Conservation (phyloP, 1,139 yeast species). For the Blastobotrys aristatus region DNA sequence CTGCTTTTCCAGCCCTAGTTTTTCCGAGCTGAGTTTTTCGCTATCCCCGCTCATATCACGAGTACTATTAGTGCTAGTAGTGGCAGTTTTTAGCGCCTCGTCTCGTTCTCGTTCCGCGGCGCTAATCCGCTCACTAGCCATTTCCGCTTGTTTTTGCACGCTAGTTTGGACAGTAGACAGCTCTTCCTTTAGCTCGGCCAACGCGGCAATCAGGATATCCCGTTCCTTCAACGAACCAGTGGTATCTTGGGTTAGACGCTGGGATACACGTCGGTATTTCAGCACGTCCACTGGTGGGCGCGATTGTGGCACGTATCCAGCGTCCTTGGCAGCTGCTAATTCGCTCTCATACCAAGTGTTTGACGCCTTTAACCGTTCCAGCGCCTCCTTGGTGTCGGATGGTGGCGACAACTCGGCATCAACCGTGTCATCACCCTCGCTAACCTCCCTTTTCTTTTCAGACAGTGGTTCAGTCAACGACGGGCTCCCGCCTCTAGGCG, state of each 20-base stretch:
- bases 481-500: conserved; percentile 18
- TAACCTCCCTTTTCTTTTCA: not conserved
- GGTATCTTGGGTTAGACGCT: conserved; percentile 29
- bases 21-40: conserved; percentile 16
- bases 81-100: conserved; percentile 16
- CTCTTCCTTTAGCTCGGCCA: conserved; percentile 34
- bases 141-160: conserved; percentile 32
- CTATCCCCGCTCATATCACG: conserved; percentile 7
- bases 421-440: not conserved
- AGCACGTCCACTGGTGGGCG: conserved; percentile 31
- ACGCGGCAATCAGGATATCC: conserved; percentile 30
- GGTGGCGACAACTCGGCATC: conserved; percentile 2
- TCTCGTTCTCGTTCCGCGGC: conserved; percentile 28
- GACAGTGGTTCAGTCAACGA: not conserved
- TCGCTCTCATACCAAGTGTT: conserved; percentile 35
- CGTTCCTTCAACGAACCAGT: conserved; percentile 27
- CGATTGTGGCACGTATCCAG: conserved; percentile 29
- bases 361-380: conserved; percentile 32
- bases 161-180: conserved; percentile 31
- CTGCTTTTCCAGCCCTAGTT: conserved; percentile 25
- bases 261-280: conserved; percentile 30
- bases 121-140: conserved; percentile 32
- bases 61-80: not conserved
- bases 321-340: conserved; percentile 29
- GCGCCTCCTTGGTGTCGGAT: conserved; percentile 20